Percentiles rank a stretch among this genome's conserved stretches.
Evolutionary conservation across 1,284 basidiomycete genomes (phyloP).

Genomic region (Pulveroboletus sp.): DNA sequence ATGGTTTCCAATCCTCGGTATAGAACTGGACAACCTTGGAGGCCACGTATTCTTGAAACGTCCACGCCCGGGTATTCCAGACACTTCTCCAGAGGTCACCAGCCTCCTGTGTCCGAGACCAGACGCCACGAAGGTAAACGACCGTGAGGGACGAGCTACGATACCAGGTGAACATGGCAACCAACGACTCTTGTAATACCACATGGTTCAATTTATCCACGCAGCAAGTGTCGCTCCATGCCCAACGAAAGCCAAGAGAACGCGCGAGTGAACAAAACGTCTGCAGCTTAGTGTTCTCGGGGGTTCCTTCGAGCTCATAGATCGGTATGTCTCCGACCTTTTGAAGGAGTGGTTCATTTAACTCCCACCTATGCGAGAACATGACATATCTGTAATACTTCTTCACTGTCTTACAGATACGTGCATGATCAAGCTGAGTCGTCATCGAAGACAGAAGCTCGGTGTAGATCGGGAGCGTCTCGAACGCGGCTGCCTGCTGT

Average conservation of each 20-base stretch:
- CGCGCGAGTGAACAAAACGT: not conserved
- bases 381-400: constrained; percentile 20
- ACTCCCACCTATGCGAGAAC: constrained; percentile 18
- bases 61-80: constrained; percentile 10
- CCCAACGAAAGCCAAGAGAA: constrained; percentile 2
- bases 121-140: constrained; percentile 1
- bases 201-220: not conserved
- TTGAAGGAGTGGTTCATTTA: constrained; percentile 8
- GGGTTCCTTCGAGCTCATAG: not conserved
- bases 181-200: constrained; percentile 1
- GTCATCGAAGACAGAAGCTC: constrained; percentile 18
- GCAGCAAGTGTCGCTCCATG: constrained; percentile 8
- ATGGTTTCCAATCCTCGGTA: constrained; percentile 9
- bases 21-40: constrained; percentile 2
- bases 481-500: not conserved
- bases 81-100: not conserved
- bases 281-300: not conserved
- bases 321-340: constrained; percentile 4
- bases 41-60: constrained; percentile 8
- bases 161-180: constrained; percentile 11
- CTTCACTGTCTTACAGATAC: constrained; percentile 9
- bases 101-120: not conserved
- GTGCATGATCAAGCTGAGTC: not conserved
- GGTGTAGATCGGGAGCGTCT: not conserved
- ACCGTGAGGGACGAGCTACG: constrained; percentile 1